These are phyloP conservation scores for Filobasidium wieringae DNA, from an alignment of 768 basidiomycete species.

Conservation along the genomic window DNA sequence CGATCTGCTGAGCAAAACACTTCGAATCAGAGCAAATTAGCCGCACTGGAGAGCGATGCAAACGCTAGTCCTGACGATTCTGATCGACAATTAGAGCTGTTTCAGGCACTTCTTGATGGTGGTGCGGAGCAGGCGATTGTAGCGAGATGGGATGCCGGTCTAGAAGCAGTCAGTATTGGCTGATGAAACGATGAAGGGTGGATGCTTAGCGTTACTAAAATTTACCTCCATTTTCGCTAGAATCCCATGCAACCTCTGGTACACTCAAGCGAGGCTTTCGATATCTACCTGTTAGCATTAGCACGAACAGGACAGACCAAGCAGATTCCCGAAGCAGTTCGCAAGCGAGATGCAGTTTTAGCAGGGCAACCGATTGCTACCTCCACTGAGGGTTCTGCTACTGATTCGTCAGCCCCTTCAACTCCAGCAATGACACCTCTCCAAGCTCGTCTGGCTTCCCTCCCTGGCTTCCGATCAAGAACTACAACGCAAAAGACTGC, in stretches of 20 bases:
- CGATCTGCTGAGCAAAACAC: neutral
- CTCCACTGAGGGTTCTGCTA: neutral
- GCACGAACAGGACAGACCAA: constrained; percentile 5
- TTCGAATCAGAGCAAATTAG: constrained; percentile 16
- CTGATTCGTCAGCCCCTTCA: neutral
- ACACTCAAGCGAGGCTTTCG: constrained; percentile 13
- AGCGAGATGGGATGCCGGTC: constrained; percentile 3
- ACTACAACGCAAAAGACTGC: neutral
- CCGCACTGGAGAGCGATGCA: constrained; percentile 28
- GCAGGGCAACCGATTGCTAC: neutral
- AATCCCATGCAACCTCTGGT: constrained; percentile 27
- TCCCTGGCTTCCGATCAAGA: neutral
- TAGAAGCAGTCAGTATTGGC: constrained; percentile 5
- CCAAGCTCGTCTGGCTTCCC: neutral
- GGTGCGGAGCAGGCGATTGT: constrained; percentile 28
- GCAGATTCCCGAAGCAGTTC: constrained; percentile 10
- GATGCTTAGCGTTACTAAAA: constrained; percentile 15
- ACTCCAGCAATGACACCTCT: neutral
- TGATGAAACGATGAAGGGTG: constrained; percentile 14
- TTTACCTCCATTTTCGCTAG: constrained; percentile 18
- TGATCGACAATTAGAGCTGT: constrained; percentile 23
- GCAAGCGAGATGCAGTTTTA: constrained; percentile 1
- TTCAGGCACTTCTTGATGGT: constrained; percentile 20
- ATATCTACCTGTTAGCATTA: constrained; percentile 10
- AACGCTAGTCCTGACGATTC: constrained; percentile 17